Evolutionary conservation across 2,329 filamentous ascomycete species (phyloP).

Genomic region (Penicillium sp.): DNA sequence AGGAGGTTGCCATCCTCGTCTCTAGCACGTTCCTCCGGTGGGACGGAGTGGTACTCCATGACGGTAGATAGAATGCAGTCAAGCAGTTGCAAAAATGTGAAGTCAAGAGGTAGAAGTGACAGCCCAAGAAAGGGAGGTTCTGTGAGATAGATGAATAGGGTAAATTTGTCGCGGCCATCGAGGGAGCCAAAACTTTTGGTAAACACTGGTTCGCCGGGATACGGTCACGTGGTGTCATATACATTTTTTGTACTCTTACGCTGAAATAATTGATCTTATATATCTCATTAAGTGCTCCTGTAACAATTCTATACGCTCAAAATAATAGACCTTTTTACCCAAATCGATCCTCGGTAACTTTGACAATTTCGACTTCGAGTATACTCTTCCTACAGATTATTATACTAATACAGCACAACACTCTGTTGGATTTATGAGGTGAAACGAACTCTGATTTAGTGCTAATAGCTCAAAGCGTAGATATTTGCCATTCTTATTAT

Average conservation of each 20-base stretch:
- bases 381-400: too few species aligned
- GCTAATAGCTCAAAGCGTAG: too few species aligned
- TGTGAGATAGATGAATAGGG: neutral
- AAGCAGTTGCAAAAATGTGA: neutral
- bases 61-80: neutral
- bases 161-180: neutral
- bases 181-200: slow-evolving; percentile 16
- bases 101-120: neutral
- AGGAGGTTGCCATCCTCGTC: slow-evolving; percentile 59
- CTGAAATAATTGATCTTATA: too few species aligned
- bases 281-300: too few species aligned
- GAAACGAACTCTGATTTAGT: too few species aligned
- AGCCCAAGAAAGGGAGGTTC: neutral
- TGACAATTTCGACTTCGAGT: too few species aligned
- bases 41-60: slow-evolving; percentile 66
- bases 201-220: slow-evolving; percentile 27
- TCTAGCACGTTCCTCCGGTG: slow-evolving; percentile 59
- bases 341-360: too few species aligned
- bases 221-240: slow-evolving; percentile 20
- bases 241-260: neutral
- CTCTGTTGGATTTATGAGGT: too few species aligned
- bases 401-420: too few species aligned
- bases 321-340: too few species aligned
- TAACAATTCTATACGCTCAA: too few species aligned
- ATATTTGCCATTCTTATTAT: too few species aligned